Conservation (phyloP, 1,284 basidiomycete genomes). For the Chiua sp. region DNA sequence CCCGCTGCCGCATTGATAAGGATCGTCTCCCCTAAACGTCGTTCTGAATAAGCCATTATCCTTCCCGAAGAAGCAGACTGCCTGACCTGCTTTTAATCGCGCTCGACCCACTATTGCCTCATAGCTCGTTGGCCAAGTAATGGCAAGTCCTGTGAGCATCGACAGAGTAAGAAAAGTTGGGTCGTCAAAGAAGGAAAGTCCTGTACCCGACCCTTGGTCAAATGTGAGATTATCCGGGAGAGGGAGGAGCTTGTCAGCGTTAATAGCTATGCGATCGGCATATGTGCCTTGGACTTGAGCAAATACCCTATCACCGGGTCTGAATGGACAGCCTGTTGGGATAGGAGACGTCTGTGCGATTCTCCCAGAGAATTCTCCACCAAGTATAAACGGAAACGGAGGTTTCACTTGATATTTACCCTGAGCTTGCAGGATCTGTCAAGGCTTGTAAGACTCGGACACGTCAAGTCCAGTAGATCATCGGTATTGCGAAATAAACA, state of each 20-base stretch:
- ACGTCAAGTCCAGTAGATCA: not conserved
- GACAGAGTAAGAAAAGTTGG: constrained; percentile 34
- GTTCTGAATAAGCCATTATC: constrained; percentile 14
- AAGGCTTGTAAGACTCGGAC: not conserved
- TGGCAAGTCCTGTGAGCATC: constrained; percentile 55
- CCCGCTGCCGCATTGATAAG: constrained; percentile 90
- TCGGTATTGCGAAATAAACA: constrained; percentile 1
- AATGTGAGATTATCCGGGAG: constrained; percentile 69
- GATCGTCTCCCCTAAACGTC: constrained; percentile 78
- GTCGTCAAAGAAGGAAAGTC: constrained; percentile 29
- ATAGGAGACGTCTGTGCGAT: constrained; percentile 80
- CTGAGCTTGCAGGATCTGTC: constrained; percentile 81
- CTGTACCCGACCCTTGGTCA: constrained; percentile 68
- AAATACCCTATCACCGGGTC: constrained; percentile 91
- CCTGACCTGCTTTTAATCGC: constrained; percentile 68
- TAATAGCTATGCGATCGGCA: constrained; percentile 71
- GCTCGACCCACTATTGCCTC: constrained; percentile 90
- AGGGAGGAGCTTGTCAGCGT: constrained; percentile 55
- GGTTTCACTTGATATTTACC: constrained; percentile 90
- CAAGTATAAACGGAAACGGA: constrained; percentile 83
- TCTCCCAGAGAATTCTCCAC: constrained; percentile 86
- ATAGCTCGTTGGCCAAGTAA: constrained; percentile 94
- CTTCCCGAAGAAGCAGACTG: not conserved
- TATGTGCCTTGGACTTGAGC: constrained; percentile 85
- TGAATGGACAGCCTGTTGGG: constrained; percentile 81